phyloP scores from a whole-genome alignment of 305 asterid genomes.

The Vinca major region DNA sequence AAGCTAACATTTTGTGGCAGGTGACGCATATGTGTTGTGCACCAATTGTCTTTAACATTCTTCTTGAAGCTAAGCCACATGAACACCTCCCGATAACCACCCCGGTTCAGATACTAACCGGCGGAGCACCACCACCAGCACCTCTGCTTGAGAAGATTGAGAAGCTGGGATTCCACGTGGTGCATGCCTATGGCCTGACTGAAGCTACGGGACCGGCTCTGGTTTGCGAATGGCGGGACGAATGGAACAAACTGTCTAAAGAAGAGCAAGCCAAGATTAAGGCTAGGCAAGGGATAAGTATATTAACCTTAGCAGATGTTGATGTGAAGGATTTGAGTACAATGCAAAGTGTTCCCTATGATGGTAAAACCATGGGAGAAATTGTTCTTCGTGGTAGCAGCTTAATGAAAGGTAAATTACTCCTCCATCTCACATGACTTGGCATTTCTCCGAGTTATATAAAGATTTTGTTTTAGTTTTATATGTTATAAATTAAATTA shows the following conservation, averaged over 20 bases:
- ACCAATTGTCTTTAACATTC: slow-evolving; percentile 55
- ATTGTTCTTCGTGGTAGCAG: slow-evolving; percentile 60
- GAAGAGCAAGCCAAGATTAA: slow-evolving; percentile 35
- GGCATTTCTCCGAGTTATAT: no score
- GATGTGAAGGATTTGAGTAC: slow-evolving; percentile 52
- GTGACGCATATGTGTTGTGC: slow-evolving; percentile 85
- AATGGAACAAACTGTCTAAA: slow-evolving; percentile 36
- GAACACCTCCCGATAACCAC: slow-evolving; percentile 27
- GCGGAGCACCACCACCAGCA: slow-evolving; percentile 76
- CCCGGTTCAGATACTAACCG: slow-evolving; percentile 50
- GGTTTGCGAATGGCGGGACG: slow-evolving; percentile 62
- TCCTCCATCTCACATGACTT: no score
- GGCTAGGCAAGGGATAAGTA: slow-evolving; percentile 61
- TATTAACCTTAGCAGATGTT: slow-evolving; percentile 46
- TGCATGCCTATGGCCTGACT: slow-evolving; percentile 72
- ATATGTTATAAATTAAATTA: no score
- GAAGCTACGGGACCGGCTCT: slow-evolving; percentile 78
- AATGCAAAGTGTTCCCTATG: slow-evolving; percentile 47
- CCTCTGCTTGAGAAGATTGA: slow-evolving; percentile 48
- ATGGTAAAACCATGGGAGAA: slow-evolving; percentile 56
- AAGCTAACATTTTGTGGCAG: no score
- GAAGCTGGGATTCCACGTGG: slow-evolving; percentile 50
- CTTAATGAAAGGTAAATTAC: slow-evolving; percentile 41
- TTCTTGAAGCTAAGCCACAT: slow-evolving; percentile 40
- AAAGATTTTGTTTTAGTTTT: no score